phyloP scores from a whole-genome alignment of 108 stramenopile genomes.

The Fragilariopsis cylindrus region DNA sequence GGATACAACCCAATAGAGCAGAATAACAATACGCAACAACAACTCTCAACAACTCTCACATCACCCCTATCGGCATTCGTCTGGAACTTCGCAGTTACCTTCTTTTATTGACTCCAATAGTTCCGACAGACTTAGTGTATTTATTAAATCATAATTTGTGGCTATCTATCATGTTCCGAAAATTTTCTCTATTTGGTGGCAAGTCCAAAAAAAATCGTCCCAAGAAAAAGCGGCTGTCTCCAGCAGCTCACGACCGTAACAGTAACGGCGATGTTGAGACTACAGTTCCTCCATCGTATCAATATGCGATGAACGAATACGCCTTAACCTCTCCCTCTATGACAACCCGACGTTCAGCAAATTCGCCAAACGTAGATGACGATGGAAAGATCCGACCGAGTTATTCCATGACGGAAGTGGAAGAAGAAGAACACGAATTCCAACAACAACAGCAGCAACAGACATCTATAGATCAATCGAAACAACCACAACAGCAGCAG shows the following conservation, averaged over 20 bases:
- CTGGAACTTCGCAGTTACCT: no score
- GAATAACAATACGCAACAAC: no score
- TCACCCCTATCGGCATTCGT: no score
- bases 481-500: conserved; percentile 11
- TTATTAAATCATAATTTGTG: no score
- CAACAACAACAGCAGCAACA: neutral
- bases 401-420: conserved; percentile 12
- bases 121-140: no score
- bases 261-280: neutral
- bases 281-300: conserved; percentile 35
- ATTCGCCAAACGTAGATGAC: conserved; percentile 19
- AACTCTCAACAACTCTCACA: no score
- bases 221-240: conserved; percentile 23
- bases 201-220: conserved; percentile 16
- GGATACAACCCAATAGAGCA: no score
- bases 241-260: neutral
- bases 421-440: neutral
- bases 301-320: conserved; percentile 62
- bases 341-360: neutral
- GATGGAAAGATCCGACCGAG: conserved; percentile 25
- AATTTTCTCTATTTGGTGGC: neutral
- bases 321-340: conserved; percentile 39
- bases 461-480: neutral
- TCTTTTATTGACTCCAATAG: no score
- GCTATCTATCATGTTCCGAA: neutral